These are phyloP conservation scores for Penicillium verrucosum DNA, from an alignment of 2,329 filamentous ascomycete species.

Conservation along the genomic window DNA sequence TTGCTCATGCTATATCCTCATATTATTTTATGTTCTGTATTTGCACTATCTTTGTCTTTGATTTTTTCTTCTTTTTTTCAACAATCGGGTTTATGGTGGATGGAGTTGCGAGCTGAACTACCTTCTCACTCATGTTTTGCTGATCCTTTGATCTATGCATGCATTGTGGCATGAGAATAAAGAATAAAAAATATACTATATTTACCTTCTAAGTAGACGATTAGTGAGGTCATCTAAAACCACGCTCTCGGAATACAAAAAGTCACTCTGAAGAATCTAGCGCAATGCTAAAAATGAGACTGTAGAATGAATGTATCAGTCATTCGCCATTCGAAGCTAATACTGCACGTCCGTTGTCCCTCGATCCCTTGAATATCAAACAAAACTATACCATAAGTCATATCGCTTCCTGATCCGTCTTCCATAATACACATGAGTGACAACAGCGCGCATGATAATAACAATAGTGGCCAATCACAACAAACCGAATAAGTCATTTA, in stretches of 20 bases:
- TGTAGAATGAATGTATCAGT: not conserved
- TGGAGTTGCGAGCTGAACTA: not conserved
- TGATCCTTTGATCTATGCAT: constrained; percentile 3
- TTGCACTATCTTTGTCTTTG: not conserved
- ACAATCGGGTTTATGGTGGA: not conserved
- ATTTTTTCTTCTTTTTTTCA: not conserved
- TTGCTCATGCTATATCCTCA: constrained; percentile 6
- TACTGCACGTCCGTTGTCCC: not conserved
- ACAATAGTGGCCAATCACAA: not conserved
- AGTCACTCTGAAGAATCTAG: not conserved
- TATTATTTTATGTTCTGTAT: not conserved
- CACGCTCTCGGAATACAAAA: not conserved
- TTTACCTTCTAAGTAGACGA: not conserved
- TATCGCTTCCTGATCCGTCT: not conserved
- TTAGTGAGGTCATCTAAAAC: not conserved
- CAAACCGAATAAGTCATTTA: constrained; percentile 41
- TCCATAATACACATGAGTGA: not conserved
- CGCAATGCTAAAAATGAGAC: not conserved
- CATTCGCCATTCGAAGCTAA: not conserved
- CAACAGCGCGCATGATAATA: not conserved
- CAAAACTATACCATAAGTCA: not conserved
- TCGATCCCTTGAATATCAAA: not conserved
- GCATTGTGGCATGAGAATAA: constrained; percentile 11
- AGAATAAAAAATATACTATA: constrained; percentile 8
- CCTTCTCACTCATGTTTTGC: constrained; percentile 8